A percentile compares a stretch with the other conserved stretches of the same genome.
phyloP scores from a whole-genome alignment of 331 rosid genomes.

The Cydonia oblonga region DNA sequence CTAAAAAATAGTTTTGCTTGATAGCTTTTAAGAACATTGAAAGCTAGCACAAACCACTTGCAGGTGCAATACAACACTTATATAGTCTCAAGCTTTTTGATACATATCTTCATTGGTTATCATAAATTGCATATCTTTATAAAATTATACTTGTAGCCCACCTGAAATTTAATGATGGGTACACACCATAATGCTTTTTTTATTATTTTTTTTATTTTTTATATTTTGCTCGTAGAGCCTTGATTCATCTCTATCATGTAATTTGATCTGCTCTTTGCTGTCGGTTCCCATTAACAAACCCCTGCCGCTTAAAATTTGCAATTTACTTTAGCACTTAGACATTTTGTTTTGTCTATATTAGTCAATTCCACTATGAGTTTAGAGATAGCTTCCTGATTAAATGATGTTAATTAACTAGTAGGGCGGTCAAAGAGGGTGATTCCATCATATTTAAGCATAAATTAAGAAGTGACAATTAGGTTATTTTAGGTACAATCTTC shows the following conservation, averaged over 20 bases:
- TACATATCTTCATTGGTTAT: conserved; percentile 23
- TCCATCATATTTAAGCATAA: conserved; percentile 21
- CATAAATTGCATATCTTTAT: conserved; percentile 21
- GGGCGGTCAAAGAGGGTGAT: conserved; percentile 17
- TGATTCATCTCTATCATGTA: conserved; percentile 14
- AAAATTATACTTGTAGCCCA: conserved; percentile 18
- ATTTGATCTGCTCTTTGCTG: not conserved
- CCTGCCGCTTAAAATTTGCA: conserved; percentile 7
- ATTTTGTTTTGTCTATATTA: not conserved
- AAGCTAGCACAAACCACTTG: conserved; percentile 14
- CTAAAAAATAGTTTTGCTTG: conserved; percentile 22
- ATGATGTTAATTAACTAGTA: conserved; percentile 25
- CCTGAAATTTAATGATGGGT: conserved; percentile 32
- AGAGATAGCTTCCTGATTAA: conserved; percentile 19
- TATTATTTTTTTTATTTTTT: not conserved
- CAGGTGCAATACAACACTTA: conserved; percentile 8
- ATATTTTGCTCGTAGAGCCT: conserved; percentile 10
- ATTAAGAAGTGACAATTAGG: not conserved
- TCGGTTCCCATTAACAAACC: not conserved
- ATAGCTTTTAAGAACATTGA: conserved; percentile 27
- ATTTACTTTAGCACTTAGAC: conserved; percentile 7
- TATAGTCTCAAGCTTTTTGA: not conserved
- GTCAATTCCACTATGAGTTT: conserved; percentile 23
- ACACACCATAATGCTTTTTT: conserved; percentile 1
- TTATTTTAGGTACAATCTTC: not conserved